Evolutionary conservation across 2,329 filamentous ascomycete genomes (phyloP), one percentile per base, ranked within the genome.

Genomic region (Fusarium sacchari): DNA sequence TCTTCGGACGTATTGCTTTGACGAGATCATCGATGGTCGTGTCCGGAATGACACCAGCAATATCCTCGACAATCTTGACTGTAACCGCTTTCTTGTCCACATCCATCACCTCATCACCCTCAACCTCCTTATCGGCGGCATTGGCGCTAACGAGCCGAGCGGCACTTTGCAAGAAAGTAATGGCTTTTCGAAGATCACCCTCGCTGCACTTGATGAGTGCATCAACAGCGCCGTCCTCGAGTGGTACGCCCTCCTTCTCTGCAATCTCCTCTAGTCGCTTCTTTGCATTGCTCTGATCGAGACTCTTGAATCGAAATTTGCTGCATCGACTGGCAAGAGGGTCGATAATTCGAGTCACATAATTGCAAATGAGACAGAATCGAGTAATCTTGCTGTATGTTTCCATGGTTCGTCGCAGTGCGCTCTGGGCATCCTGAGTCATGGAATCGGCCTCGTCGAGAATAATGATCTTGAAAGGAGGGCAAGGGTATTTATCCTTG

Each of bases 391-490:
- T 95, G 82, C 90, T 94, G 83, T 98, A 98, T 50, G 95, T 97
- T 85, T 99, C 96, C 96, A 99, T 99, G 4, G 96, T 99, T 61
- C 97, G 89, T 74, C 96, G 89, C 64, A 99, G 87, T 10, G 97
- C 96, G 68, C 91, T 94, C 85, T 99, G 96, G 18, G 96, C 96
- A 84, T 99, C 97, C 82, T 98, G 96, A 43, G 96, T 99, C 96
- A 99, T 98, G 76, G 93, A 96, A 82, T 99, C 96, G 76, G 96
- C 96, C 85, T 99, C 96, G 83, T 99, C 96, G 67, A 99, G 90
- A 69, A 99, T 94, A 80, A 99, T 96, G 81, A 99, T 97, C 86
- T 99, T 99, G 87, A 98, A 99, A 1, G 96, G 96, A 28, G 96
- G 96, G 81, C 96, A 98, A 1, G 96, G 95, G 79, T 97, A 98